Conservation (phyloP, 163 green algal genomes). For the Coccomyxa subellipsoidea region DNA sequence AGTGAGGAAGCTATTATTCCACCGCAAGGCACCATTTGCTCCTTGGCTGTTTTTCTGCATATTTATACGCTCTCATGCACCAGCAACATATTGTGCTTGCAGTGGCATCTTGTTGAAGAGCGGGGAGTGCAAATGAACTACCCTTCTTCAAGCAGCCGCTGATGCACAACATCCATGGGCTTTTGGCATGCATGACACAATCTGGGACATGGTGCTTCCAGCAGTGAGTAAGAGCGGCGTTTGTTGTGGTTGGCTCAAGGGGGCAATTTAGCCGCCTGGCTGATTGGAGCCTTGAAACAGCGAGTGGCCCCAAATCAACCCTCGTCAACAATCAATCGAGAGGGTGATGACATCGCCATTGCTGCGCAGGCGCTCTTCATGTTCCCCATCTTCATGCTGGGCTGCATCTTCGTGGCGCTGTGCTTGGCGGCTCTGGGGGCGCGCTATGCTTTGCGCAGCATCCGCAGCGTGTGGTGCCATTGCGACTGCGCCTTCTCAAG, state of each 20-base stretch:
- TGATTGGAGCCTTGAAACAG: too few relatives aligned
- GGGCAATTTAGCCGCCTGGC: too few relatives aligned
- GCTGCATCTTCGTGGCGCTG: not conserved
- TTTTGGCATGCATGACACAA: too few relatives aligned
- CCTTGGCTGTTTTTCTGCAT: not conserved
- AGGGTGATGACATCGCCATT: too few relatives aligned
- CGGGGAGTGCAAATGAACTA: not conserved
- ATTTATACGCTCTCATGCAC: not conserved
- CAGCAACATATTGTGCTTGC: not conserved
- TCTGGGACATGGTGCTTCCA: too few relatives aligned
- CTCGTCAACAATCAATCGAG: too few relatives aligned
- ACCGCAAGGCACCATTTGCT: not conserved
- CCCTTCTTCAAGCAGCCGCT: not conserved
- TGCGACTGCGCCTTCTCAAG: slow-evolving; percentile 5
- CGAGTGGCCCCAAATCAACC: too few relatives aligned
- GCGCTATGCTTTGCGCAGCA: not conserved
- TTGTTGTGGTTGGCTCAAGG: too few relatives aligned
- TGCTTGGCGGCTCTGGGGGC: not conserved
- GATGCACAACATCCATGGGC: not conserved
- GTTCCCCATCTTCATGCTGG: slow-evolving; percentile 4
- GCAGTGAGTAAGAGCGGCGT: too few relatives aligned
- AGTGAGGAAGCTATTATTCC: too few relatives aligned
- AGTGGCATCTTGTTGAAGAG: not conserved
- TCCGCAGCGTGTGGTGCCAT: not conserved
- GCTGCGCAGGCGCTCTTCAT: slow-evolving; percentile 6